Conservation (phyloP, 306 rosid species). For the Medicago lupulina region DNA sequence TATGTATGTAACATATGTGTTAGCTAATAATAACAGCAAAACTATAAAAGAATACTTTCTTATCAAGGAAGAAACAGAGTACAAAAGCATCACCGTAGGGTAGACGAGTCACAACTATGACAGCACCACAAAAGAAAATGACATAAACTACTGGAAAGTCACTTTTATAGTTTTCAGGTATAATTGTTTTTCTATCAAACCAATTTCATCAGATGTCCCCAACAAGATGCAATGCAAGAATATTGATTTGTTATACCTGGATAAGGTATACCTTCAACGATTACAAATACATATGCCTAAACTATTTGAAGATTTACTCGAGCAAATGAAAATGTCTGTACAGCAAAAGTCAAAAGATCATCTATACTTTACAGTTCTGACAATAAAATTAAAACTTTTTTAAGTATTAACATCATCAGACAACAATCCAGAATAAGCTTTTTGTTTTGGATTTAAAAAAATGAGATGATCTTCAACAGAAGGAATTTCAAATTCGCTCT, state of each 20-base stretch:
- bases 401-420: conserved; percentile 24
- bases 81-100: background rate
- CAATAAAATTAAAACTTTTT: background rate
- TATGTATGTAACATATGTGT: conserved; percentile 6
- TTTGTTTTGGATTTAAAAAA: conserved; percentile 20
- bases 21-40: conserved; percentile 12
- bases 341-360: background rate
- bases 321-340: background rate
- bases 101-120: background rate
- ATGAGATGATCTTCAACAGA: conserved; percentile 34
- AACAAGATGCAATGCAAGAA: conserved; percentile 15
- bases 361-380: conserved; percentile 23
- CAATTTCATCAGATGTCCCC: conserved; percentile 24
- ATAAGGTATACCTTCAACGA: background rate
- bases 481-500: conserved; percentile 19
- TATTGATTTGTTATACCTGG: conserved; percentile 19
- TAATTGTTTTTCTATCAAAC: background rate
- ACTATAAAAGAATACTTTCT: background rate
- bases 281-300: conserved; percentile 9
- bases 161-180: conserved; percentile 16
- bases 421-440: conserved; percentile 19
- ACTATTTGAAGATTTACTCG: conserved; percentile 9
- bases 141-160: conserved; percentile 8
- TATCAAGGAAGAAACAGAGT: background rate
- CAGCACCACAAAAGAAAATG: background rate